These are phyloP conservation scores for Rhododendron ferrugineum DNA, from an alignment of 148 eudicot species.

Conservation along the genomic window DNA sequence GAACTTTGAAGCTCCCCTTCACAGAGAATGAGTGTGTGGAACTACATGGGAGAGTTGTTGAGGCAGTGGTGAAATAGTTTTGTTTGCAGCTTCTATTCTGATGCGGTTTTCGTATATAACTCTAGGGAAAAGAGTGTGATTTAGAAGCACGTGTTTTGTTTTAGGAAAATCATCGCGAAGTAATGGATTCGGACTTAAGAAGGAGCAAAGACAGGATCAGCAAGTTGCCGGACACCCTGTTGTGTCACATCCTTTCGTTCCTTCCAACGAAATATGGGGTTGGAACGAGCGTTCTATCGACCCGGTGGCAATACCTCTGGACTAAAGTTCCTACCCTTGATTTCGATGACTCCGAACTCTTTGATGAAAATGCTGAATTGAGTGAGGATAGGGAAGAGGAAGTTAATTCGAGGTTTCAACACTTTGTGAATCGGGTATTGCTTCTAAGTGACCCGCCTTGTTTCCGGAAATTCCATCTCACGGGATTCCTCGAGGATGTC, in stretches of 20 bases:
- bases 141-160: not conserved
- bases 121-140: not conserved
- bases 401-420: constrained; percentile 3
- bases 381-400: not conserved
- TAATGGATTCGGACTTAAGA: not conserved
- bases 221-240: constrained; percentile 16
- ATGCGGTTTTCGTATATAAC: not conserved
- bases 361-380: not conserved
- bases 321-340: constrained; percentile 16
- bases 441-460: constrained; percentile 11
- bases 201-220: constrained; percentile 18
- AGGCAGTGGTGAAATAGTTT: not conserved
- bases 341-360: constrained; percentile 10
- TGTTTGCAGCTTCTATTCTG: not conserved
- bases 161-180: not conserved
- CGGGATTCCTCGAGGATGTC: not conserved
- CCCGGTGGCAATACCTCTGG: constrained; percentile 28
- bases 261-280: constrained; percentile 24
- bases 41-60: too few relatives aligned
- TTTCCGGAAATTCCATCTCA: constrained; percentile 1
- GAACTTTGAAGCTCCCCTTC: too few relatives aligned
- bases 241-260: constrained; percentile 24
- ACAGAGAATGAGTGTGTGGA: too few relatives aligned
- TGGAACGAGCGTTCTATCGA: constrained; percentile 24
- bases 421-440: constrained; percentile 22